These are phyloP conservation scores for Aspergillus sp. DNA, from an alignment of 2,329 filamentous ascomycete species.

Conservation along the genomic window DNA sequence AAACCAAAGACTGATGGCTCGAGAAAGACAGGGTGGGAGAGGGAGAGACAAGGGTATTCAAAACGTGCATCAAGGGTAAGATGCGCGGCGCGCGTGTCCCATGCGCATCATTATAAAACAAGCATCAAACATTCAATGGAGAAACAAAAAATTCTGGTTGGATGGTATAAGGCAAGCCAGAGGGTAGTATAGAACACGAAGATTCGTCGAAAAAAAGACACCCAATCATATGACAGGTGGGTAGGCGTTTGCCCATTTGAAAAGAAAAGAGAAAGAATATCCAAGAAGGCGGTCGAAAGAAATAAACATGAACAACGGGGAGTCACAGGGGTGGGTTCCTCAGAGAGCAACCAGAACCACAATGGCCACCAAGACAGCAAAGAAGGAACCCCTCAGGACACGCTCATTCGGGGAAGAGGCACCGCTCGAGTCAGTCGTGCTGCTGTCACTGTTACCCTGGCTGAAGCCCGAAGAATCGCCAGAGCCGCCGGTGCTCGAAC, in stretches of 20 bases:
- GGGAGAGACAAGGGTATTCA: slow-evolving; percentile 2
- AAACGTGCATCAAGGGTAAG: slow-evolving; percentile 2
- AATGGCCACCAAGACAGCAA: slow-evolving; percentile 48
- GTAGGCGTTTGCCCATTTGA: background rate
- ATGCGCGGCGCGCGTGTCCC: background rate
- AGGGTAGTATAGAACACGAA: slow-evolving; percentile 17
- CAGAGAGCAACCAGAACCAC: slow-evolving; percentile 46
- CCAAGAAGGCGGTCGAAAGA: slow-evolving; percentile 12
- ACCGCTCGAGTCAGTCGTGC: slow-evolving; percentile 21
- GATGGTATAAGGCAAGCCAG: slow-evolving; percentile 5
- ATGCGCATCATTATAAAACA: slow-evolving; percentile 7
- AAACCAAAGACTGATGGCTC: background rate
- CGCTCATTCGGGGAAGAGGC: slow-evolving; percentile 38
- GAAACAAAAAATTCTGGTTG: slow-evolving; percentile 5
- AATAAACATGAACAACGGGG: background rate
- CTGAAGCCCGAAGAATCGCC: slow-evolving; percentile 29
- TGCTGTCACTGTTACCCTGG: slow-evolving; percentile 22
- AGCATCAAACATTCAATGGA: slow-evolving; percentile 16
- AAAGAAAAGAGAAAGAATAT: slow-evolving; percentile 20
- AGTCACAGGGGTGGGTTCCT: slow-evolving; percentile 14
- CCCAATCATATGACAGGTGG: background rate
- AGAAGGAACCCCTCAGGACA: slow-evolving; percentile 45
- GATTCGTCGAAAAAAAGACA: slow-evolving; percentile 6
- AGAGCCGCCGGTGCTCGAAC: slow-evolving; percentile 14
- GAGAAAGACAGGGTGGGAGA: background rate